Base-by-base conservation (phyloP, 2,329 filamentous ascomycete genomes). In the Ascochyta pisi region DNA sequence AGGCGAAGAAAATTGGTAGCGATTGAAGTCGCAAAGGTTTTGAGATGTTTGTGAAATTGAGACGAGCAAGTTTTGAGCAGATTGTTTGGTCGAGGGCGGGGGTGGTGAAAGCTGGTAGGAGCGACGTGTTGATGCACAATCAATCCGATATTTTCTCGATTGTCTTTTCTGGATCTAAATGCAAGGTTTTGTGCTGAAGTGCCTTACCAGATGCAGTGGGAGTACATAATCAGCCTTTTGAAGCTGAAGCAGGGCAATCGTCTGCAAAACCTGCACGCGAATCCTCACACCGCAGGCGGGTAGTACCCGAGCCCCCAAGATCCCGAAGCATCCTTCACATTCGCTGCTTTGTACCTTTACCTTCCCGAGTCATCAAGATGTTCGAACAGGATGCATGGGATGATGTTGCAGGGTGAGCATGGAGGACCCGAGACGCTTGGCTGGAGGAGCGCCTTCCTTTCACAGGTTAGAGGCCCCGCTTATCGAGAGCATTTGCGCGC, bases 401-500 rank as follows among this genome's bases (percentile, higher is more conserved):
- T 19, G 43, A 44, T 23, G 37, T 39, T 39, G 39, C 23, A 40
- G 27, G 33, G 19, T 41, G 41, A 39, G 37, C 23, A 22, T 29
- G 29, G 46, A 33, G 38, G 35, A 47, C 42, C 22, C 29, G 23
- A 38, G 34, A 44, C 43, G 45, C 50, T 52, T 46, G 49, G 37
- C 41, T 34, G 9, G 49, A 53, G 55, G 41, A 10, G 8, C 49
- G 49, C 63, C 50, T 60, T 58, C 19, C 63, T 35, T 27, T 27
- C 57, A 47, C 16, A 29, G 52, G 65, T 37, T 57, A 50, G 62
- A 40, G 27, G 51, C 27, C 46, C 52, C 54, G 33, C 45, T 52
- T 50, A 52, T 58, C 50, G 61, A 64, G 62, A 48, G 61, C 53
- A 42, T 62, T 63, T 68, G 64, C 64, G 65, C 64, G 54, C 45